These are phyloP conservation scores for Entomortierella parvispora DNA, from an alignment of 192 early-diverging fungal species.

Conservation along the genomic window DNA sequence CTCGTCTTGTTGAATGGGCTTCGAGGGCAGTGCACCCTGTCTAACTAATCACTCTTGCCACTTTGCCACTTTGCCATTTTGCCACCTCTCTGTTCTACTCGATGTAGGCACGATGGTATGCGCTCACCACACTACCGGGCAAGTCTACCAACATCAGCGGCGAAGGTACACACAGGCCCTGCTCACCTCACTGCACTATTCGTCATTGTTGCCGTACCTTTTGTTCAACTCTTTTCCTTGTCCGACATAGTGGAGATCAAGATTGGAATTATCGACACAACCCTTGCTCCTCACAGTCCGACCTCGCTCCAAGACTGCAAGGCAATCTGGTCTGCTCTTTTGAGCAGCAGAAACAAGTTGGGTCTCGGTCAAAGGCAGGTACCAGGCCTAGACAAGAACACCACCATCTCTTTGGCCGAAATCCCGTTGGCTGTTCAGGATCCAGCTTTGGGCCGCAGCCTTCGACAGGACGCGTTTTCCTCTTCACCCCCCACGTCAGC, in stretches of 20 bases:
- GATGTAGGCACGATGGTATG: constrained; percentile 56
- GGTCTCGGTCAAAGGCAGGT: constrained; percentile 28
- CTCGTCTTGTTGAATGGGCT: too few relatives aligned
- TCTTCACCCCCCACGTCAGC: constrained; percentile 15
- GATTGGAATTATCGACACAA: constrained; percentile 38
- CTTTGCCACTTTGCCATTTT: background rate
- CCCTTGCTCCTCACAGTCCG: constrained; percentile 9
- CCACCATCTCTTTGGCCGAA: constrained; percentile 21
- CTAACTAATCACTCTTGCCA: too few relatives aligned
- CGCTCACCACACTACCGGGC: constrained; percentile 24
- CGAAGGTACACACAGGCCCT: constrained; percentile 41
- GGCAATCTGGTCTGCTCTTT: constrained; percentile 15
- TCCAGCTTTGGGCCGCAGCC: constrained; percentile 1
- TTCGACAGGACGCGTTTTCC: background rate
- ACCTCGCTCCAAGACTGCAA: constrained; percentile 28
- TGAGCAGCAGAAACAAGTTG: constrained; percentile 14
- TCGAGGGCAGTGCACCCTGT: too few relatives aligned
- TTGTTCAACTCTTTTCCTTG: background rate
- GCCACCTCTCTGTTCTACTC: background rate
- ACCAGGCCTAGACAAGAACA: constrained; percentile 3
- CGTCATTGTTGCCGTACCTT: background rate
- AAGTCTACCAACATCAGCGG: constrained; percentile 31
- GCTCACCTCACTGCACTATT: too few relatives aligned
- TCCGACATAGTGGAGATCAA: constrained; percentile 33
- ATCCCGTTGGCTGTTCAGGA: constrained; percentile 30